Conservation (phyloP, 2,329 filamentous ascomycete species). For the Microsporum audouinii region DNA sequence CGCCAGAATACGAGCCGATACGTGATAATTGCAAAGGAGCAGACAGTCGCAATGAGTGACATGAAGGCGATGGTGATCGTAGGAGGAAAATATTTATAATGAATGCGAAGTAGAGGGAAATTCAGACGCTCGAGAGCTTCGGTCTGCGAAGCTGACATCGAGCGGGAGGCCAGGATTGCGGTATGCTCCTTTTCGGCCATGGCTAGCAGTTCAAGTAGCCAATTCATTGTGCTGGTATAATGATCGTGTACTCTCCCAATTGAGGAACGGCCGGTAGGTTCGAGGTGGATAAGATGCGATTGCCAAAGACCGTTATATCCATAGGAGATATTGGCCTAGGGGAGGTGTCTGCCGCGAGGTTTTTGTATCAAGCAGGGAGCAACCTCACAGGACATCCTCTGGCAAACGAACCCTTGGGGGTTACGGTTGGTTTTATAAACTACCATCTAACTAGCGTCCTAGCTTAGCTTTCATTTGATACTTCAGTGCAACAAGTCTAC, state of each 20-base stretch:
- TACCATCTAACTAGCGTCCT: neutral
- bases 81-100: neutral
- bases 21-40: constrained; percentile 38
- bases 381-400: neutral
- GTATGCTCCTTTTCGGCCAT: neutral
- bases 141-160: neutral
- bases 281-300: neutral
- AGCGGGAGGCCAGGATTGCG: neutral
- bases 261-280: neutral
- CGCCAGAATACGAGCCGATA: constrained; percentile 41
- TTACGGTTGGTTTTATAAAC: neutral
- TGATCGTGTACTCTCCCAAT: neutral
- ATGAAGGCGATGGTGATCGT: constrained; percentile 20
- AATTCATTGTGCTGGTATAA: neutral
- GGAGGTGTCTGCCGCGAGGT: neutral
- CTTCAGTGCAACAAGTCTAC: neutral
- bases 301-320: neutral
- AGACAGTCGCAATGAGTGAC: constrained; percentile 35
- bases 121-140: neutral
- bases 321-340: neutral
- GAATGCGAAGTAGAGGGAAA: neutral
- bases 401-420: neutral
- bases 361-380: neutral
- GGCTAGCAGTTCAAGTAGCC: neutral
- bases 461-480: neutral